These are phyloP conservation scores for Datura wrightii DNA, from an alignment of 257 asterid genomes.

Conservation along the genomic window DNA sequence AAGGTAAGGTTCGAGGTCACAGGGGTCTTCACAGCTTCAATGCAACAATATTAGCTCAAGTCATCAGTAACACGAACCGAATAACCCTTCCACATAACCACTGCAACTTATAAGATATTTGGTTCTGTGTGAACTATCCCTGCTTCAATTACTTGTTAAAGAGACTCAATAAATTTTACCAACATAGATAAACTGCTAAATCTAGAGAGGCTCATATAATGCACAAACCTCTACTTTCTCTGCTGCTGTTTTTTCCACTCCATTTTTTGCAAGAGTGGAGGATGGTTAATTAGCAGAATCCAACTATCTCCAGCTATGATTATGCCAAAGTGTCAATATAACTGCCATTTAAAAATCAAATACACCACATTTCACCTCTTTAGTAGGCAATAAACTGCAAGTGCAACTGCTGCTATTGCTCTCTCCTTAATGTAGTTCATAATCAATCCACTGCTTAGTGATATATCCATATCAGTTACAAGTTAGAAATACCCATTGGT, in stretches of 20 bases:
- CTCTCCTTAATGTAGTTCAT: neutral
- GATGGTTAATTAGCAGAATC: neutral
- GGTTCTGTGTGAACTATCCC: neutral
- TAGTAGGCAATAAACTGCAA: neutral
- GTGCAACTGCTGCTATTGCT: neutral
- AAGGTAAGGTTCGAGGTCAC: neutral
- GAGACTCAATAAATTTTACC: neutral
- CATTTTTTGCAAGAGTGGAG: neutral
- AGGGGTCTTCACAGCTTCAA: neutral
- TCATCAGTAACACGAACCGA: neutral
- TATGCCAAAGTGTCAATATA: neutral
- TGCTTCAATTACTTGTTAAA: neutral
- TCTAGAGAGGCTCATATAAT: neutral
- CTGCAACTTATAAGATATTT: neutral
- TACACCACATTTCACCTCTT: neutral
- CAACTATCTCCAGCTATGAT: neutral
- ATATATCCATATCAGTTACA: neutral
- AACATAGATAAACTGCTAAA: neutral
- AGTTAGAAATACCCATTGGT: neutral
- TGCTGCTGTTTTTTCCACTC: neutral
- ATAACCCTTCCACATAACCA: neutral
- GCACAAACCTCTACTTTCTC: neutral
- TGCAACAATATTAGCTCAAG: neutral
- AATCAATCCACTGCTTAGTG: neutral
- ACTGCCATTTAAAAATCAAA: neutral